phyloP scores from a whole-genome alignment of 106 monocot species.

The Ottelia alismoides region DNA sequence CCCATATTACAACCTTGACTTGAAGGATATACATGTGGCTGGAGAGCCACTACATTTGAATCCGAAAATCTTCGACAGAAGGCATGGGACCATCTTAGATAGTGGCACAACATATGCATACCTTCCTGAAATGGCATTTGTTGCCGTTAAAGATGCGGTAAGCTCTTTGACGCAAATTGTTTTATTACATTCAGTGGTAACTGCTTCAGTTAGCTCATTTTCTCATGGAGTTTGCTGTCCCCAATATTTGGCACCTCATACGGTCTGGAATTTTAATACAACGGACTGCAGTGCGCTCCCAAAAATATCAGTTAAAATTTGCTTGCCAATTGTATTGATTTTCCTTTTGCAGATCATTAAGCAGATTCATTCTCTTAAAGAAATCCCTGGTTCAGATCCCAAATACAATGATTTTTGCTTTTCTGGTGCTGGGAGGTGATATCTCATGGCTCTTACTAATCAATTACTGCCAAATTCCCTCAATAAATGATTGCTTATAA shows the following conservation, averaged over 20 bases:
- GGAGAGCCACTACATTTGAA: conserved; percentile 61
- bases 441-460: no score
- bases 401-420: conserved; percentile 85
- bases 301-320: no score
- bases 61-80: conserved; percentile 61
- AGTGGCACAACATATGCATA: conserved; percentile 99
- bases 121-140: conserved; percentile 83
- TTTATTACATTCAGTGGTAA: not conserved
- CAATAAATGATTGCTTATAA: not conserved
- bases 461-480: no score
- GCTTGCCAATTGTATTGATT: no score
- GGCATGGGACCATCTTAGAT: conserved; percentile 93
- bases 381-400: conserved; percentile 75
- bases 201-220: no score
- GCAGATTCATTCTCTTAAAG: conserved; percentile 47
- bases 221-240: no score
- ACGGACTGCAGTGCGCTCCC: no score
- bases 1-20: conserved; percentile 96
- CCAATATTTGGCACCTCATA: no score
- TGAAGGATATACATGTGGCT: conserved; percentile 87
- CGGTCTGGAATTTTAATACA: no score
- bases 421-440: conserved; percentile 71
- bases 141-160: conserved; percentile 74
- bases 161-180: conserved; percentile 4
- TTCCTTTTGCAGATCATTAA: conserved; percentile 25